Evolutionary conservation across 495 filamentous ascomycete genomes (phyloP).

Genomic region (Beverwykella pulmonaria): DNA sequence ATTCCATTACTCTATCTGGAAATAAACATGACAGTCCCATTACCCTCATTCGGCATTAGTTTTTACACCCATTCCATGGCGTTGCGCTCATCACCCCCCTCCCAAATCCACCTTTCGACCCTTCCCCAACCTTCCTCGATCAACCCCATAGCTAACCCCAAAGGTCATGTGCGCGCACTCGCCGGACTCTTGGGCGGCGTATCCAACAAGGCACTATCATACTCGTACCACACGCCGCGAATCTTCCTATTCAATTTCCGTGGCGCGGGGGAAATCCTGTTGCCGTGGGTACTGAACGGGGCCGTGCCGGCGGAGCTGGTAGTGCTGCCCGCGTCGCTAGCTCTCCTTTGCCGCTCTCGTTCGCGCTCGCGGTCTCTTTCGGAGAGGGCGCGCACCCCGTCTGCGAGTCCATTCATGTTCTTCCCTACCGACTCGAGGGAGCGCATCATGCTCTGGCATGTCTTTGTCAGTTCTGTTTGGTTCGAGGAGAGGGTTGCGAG

Average conservation of each 20-base stretch:
- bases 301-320: neutral
- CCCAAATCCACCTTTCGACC: too few species aligned
- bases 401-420: slow-evolving; percentile 5
- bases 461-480: slow-evolving; percentile 8
- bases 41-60: too few species aligned
- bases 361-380: neutral
- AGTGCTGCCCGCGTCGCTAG: neutral
- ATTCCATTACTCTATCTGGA: too few species aligned
- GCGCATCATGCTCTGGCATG: slow-evolving; percentile 20
- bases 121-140: too few species aligned
- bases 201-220: slow-evolving; percentile 14
- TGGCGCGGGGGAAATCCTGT: slow-evolving; percentile 21
- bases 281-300: slow-evolving; percentile 5
- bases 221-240: slow-evolving; percentile 35
- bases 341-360: neutral
- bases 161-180: neutral
- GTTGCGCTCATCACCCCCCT: too few species aligned
- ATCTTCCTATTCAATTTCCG: slow-evolving; percentile 28
- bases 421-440: slow-evolving; percentile 16
- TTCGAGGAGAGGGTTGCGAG: slow-evolving; percentile 14
- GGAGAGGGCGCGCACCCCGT: neutral
- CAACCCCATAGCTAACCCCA: too few species aligned
- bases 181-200: slow-evolving; percentile 25
- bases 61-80: neutral
- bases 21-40: too few species aligned